Conservation (phyloP, 1,284 basidiomycete genomes). For the Moniliophthora roreri region DNA sequence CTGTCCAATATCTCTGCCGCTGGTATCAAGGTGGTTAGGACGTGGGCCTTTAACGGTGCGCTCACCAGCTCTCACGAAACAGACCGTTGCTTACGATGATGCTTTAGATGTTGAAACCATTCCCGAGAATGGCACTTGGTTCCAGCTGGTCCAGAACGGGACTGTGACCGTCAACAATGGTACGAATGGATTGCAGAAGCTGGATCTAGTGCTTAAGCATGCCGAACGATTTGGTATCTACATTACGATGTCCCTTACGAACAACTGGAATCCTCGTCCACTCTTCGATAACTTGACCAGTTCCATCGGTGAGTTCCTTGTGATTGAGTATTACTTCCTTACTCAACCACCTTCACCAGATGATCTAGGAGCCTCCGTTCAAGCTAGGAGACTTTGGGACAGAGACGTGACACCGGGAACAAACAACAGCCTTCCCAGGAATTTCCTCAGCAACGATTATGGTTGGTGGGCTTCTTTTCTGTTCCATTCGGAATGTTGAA, state of each 20-base stretch:
- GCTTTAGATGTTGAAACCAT: slow-evolving; percentile 49
- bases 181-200: slow-evolving; percentile 62
- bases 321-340: not conserved
- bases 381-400: slow-evolving; percentile 19
- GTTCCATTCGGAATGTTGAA: slow-evolving; percentile 4
- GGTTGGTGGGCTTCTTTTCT: slow-evolving; percentile 35
- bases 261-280: slow-evolving; percentile 62
- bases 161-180: slow-evolving; percentile 56
- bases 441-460: slow-evolving; percentile 59
- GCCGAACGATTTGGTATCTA: slow-evolving; percentile 62
- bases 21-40: slow-evolving; percentile 61
- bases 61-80: slow-evolving; percentile 12
- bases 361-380: slow-evolving; percentile 14
- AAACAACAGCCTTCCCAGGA: slow-evolving; percentile 46
- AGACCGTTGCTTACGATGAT: not conserved
- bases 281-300: slow-evolving; percentile 27
- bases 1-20: slow-evolving; percentile 54
- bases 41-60: slow-evolving; percentile 65
- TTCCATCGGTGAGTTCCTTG: slow-evolving; percentile 10
- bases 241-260: slow-evolving; percentile 63
- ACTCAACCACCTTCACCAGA: not conserved
- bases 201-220: slow-evolving; percentile 62
- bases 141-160: slow-evolving; percentile 48
- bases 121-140: slow-evolving; percentile 58
- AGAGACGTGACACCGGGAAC: slow-evolving; percentile 36